phyloP scores from a whole-genome alignment of 225 moss, liverwort and hornwort species.

The Pseudoscleropodium purum region DNA sequence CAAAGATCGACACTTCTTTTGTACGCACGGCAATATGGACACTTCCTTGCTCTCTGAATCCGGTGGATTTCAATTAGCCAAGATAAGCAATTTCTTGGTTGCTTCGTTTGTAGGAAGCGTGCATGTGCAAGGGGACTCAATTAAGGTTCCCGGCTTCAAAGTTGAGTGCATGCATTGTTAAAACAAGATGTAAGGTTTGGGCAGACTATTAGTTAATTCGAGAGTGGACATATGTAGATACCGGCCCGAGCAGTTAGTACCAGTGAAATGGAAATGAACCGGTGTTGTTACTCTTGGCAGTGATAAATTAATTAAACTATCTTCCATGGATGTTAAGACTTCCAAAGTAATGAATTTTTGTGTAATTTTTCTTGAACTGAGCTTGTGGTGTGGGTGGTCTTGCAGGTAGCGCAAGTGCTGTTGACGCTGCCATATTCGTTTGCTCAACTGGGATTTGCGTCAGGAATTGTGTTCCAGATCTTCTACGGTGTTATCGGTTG shows the following conservation, averaged over 20 bases:
- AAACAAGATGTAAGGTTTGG: no score
- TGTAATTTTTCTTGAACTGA: neutral
- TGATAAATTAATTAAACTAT: neutral
- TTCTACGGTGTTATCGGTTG: slow-evolving; percentile 82
- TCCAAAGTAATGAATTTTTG: no score
- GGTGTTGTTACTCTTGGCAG: neutral
- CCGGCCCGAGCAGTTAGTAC: neutral
- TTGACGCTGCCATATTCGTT: slow-evolving; percentile 90
- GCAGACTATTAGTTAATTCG: neutral
- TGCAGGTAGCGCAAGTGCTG: slow-evolving; percentile 94
- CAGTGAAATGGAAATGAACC: no score
- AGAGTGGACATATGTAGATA: neutral
- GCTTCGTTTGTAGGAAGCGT: neutral
- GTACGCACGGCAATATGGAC: neutral
- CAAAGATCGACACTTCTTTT: neutral
- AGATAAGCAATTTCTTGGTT: neutral
- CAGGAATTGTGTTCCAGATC: slow-evolving; percentile 73
- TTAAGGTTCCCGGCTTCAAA: neutral
- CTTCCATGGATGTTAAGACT: neutral
- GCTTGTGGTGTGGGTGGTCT: neutral
- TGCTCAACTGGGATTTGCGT: slow-evolving; percentile 70
- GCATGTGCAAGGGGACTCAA: neutral
- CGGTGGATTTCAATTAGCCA: neutral
- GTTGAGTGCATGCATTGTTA: neutral
- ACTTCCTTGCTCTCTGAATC: neutral